These are phyloP conservation scores for Kwoniella dejecticola DNA, from an alignment of 768 basidiomycete genomes.

Conservation along the genomic window DNA sequence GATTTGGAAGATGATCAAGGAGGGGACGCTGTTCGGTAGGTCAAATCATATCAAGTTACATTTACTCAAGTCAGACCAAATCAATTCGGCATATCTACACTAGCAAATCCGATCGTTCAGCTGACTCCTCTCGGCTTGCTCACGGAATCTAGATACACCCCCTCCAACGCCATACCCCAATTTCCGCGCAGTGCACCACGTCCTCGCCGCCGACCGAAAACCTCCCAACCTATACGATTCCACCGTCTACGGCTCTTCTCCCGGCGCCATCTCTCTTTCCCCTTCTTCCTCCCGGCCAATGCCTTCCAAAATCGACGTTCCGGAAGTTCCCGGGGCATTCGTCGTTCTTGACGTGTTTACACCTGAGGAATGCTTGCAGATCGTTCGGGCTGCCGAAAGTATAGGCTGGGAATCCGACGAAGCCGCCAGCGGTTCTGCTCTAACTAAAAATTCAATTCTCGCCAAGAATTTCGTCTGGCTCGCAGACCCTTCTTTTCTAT, in stretches of 20 bases:
- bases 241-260: conserved; percentile 59
- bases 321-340: conserved; percentile 61
- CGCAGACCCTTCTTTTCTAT: conserved; percentile 59
- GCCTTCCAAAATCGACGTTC: conserved; percentile 57
- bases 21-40: conserved; percentile 34
- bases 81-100: too few species aligned
- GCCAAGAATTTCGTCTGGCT: conserved; percentile 64
- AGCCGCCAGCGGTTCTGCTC: conserved; percentile 60
- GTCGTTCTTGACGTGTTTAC: conserved; percentile 61
- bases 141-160: conserved; percentile 21
- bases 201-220: conserved; percentile 60
- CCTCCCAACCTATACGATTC: conserved; percentile 64
- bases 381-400: conserved; percentile 60
- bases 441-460: conserved; percentile 58
- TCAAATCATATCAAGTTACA: background rate
- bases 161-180: conserved; percentile 35
- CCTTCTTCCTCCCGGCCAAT: conserved; percentile 47
- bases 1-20: conserved; percentile 47
- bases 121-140: conserved; percentile 6
- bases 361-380: conserved; percentile 58
- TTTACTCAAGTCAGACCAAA: too few species aligned
- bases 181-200: conserved; percentile 54
- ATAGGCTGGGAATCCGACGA: conserved; percentile 63
- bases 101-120: too few species aligned
- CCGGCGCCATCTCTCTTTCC: conserved; percentile 54